Base-by-base conservation (phyloP, 2,329 filamentous ascomycete species). In the Colletotrichum euphorbiae region DNA sequence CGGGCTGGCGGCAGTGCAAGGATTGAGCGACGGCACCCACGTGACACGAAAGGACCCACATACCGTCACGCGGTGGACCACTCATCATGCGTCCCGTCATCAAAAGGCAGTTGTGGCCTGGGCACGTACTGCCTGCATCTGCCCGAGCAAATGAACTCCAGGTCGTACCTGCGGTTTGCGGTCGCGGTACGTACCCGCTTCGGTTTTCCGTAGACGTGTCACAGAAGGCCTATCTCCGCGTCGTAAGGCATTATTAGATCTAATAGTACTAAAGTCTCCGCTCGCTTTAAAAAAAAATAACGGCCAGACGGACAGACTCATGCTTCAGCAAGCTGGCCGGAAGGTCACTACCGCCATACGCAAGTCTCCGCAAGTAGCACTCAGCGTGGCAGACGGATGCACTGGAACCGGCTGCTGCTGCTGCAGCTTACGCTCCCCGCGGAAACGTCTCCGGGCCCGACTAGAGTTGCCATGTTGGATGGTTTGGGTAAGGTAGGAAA, bases 1-100 rank as follows among this genome's bases (percentile, higher is more conserved):
- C 56, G 65, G 62, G 24, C 48, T 65, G 61, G 61, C 54, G 54
- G 64, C 58, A 67, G 64, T 65, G 64, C 64, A 67, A 58, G 67
- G 68, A 70, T 65, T 65, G 65, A 60, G 61, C 24, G 54, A 65
- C 48, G 3, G 38, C 13, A 36, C 24, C 61, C 65, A 68, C 65
- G 65, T 68, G 65, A 68, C 61, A 17, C 43, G 12, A 2, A 0
- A 4, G 12, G 46, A 48, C 65, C 65, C 65, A 68, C 61, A 13
- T 38, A 7, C 40, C 65, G 48, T 68, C 65, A 65, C 61, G 65
- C 65, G 65, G 52, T 65, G 65, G 65, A 43, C 65, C 65, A 68
- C 40, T 65, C 65, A 65, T 68, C 54, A 65, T 65, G 65, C 65
- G 48, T 68, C 62, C 62, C 62, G 62, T 65, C 62, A 65, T 65